phyloP scores from a whole-genome alignment of 2,329 filamentous ascomycete genomes.

The Fusarium xyrophilum region DNA sequence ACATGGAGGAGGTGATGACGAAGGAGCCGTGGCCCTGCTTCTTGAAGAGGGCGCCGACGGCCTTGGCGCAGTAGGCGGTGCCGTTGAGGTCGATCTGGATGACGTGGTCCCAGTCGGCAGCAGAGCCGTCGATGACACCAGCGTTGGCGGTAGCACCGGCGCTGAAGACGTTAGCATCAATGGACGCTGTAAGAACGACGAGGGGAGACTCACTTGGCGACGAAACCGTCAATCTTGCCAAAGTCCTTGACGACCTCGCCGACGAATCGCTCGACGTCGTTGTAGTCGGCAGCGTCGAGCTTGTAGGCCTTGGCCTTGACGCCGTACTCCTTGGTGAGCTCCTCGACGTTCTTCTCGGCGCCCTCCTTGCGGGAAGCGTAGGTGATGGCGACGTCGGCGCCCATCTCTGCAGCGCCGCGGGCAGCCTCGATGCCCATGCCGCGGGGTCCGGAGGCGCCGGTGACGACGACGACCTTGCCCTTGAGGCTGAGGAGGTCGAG shows the following conservation, averaged over 20 bases:
- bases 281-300: slow-evolving; percentile 63
- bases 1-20: slow-evolving; percentile 74
- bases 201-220: slow-evolving; percentile 69
- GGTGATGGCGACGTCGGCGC: slow-evolving; percentile 74
- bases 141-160: slow-evolving; percentile 73
- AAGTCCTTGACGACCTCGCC: slow-evolving; percentile 75
- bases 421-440: slow-evolving; percentile 76
- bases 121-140: slow-evolving; percentile 71
- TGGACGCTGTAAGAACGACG: not conserved
- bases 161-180: slow-evolving; percentile 28
- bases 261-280: slow-evolving; percentile 60
- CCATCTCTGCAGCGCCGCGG: slow-evolving; percentile 73
- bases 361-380: slow-evolving; percentile 74
- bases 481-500: slow-evolving; percentile 74
- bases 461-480: slow-evolving; percentile 75
- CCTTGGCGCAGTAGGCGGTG: slow-evolving; percentile 71
- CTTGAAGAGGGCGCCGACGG: slow-evolving; percentile 69
- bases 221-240: slow-evolving; percentile 75
- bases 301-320: slow-evolving; percentile 70
- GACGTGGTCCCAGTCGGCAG: slow-evolving; percentile 72
- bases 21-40: slow-evolving; percentile 69
- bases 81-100: slow-evolving; percentile 70
- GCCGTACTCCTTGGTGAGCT: slow-evolving; percentile 70
- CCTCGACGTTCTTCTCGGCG: slow-evolving; percentile 69
- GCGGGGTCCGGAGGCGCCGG: slow-evolving; percentile 71